These are phyloP conservation scores for Apiospora kogelbergensis DNA, from an alignment of 2,329 filamentous ascomycete genomes.

Conservation along the genomic window DNA sequence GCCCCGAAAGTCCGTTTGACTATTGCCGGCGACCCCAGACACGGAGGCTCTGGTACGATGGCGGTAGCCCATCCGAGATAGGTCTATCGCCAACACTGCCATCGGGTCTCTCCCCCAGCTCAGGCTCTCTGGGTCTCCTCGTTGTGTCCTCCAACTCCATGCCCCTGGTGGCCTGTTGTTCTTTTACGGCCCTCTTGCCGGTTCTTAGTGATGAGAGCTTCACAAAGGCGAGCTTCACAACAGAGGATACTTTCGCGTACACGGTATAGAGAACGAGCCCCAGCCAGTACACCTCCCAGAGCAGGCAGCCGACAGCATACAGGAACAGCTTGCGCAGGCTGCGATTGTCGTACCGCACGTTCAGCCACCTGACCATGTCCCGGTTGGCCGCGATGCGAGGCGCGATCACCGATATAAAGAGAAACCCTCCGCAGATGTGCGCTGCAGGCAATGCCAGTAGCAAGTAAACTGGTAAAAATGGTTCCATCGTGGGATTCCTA, in stretches of 20 bases:
- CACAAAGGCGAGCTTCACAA: too few species aligned
- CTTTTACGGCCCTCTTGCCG: background rate
- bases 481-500: background rate
- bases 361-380: background rate
- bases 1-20: background rate
- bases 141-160: background rate
- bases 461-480: background rate
- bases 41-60: background rate
- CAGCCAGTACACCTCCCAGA: background rate
- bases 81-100: background rate
- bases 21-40: background rate
- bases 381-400: background rate
- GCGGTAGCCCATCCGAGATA: background rate
- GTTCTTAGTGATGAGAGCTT: background rate
- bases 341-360: background rate
- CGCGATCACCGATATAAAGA: background rate
- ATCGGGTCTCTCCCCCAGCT: background rate
- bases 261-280: background rate
- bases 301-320: background rate
- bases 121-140: too few species aligned
- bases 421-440: background rate
- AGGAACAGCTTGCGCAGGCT: background rate
- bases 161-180: background rate
- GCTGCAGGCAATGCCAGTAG: too few species aligned
- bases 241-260: too few species aligned